A percentile compares a stretch with the other conserved stretches of the same genome.
These are phyloP conservation scores for Lentinula raphanica DNA, from an alignment of 768 basidiomycete species.

Conservation along the genomic window DNA sequence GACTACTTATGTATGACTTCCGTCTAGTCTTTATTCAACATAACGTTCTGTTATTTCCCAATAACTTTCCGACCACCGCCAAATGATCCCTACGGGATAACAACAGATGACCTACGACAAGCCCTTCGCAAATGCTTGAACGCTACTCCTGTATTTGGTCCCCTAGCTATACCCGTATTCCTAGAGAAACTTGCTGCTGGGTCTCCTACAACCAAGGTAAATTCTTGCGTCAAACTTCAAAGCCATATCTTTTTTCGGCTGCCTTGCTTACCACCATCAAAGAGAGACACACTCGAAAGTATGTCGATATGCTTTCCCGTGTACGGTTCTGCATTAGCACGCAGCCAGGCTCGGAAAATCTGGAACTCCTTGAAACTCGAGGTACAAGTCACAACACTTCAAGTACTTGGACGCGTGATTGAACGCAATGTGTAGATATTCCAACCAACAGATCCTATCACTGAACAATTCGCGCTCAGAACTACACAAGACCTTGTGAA, in stretches of 20 bases:
- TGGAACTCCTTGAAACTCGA: constrained; percentile 92
- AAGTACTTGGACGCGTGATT: not conserved
- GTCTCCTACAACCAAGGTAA: constrained; percentile 80
- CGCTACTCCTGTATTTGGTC: constrained; percentile 79
- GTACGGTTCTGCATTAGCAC: constrained; percentile 65
- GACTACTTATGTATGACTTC: not conserved
- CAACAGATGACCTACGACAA: constrained; percentile 74
- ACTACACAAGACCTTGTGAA: constrained; percentile 68
- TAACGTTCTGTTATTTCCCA: constrained; percentile 97
- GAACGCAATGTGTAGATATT: constrained; percentile 58
- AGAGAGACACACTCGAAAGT: constrained; percentile 85
- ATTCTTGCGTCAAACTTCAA: too few relatives aligned
- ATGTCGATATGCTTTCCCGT: constrained; percentile 75
- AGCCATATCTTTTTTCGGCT: not conserved
- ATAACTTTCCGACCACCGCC: constrained; percentile 94
- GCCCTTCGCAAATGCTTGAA: constrained; percentile 67
- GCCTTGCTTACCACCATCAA: not conserved
- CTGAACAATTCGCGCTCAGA: constrained; percentile 69
- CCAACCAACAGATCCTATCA: constrained; percentile 77
- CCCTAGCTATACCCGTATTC: constrained; percentile 80
- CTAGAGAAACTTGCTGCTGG: constrained; percentile 87
- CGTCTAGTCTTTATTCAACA: constrained; percentile 79
- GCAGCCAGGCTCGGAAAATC: constrained; percentile 64
- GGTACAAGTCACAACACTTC: constrained; percentile 33
- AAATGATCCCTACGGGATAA: constrained; percentile 90